phyloP scores from a whole-genome alignment of 257 asterid species.

The Petunia axillaris region DNA sequence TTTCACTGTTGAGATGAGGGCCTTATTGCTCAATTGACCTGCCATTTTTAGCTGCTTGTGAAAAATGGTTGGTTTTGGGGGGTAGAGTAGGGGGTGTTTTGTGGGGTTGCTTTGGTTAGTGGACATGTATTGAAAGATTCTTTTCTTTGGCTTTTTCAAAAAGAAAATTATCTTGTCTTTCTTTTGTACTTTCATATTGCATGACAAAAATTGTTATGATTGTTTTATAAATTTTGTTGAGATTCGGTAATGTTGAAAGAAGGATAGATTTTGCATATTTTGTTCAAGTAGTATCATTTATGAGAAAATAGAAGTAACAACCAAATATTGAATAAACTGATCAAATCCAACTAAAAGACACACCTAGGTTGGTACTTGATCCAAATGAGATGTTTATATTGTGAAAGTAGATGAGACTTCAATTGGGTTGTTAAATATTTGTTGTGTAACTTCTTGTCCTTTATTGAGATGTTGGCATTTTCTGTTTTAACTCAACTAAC shows the following conservation, averaged over 20 bases:
- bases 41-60: slow-evolving; percentile 25
- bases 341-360: too few species aligned
- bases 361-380: neutral
- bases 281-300: too few species aligned
- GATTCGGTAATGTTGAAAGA: neutral
- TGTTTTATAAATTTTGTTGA: slow-evolving; percentile 20
- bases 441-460: neutral
- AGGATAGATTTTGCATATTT: too few species aligned
- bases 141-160: neutral
- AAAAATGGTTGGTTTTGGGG: slow-evolving; percentile 21
- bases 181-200: slow-evolving; percentile 6
- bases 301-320: neutral
- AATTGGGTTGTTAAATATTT: neutral
- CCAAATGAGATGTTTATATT: neutral
- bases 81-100: neutral
- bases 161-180: neutral
- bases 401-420: neutral
- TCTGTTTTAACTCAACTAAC: neutral
- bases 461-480: neutral
- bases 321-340: neutral
- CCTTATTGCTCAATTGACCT: slow-evolving; percentile 25
- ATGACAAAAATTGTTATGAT: slow-evolving; percentile 12
- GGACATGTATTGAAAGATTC: slow-evolving; percentile 36
- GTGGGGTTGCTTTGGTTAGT: slow-evolving; percentile 34
- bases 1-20: slow-evolving; percentile 12